phyloP scores from a whole-genome alignment of 192 early-diverging fungal species.

The Coemansia sp. region DNA sequence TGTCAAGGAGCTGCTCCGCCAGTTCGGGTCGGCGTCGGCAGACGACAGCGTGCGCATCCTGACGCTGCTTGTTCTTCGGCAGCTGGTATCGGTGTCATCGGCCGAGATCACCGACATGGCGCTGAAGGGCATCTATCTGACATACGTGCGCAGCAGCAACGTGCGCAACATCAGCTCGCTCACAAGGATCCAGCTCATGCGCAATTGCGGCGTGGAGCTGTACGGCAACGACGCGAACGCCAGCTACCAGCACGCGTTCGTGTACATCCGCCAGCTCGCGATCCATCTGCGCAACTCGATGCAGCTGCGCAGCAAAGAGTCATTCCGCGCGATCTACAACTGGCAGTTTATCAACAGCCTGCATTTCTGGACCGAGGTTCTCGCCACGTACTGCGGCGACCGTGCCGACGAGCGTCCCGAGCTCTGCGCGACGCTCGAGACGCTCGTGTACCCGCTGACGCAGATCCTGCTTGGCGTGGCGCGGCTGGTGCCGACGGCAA shows the following conservation, averaged over 20 bases:
- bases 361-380: conserved; percentile 83
- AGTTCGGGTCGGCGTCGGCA: conserved; percentile 55
- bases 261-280: conserved; percentile 90
- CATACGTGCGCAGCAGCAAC: conserved; percentile 74
- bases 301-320: conserved; percentile 78
- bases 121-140: conserved; percentile 79
- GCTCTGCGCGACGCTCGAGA: conserved; percentile 55
- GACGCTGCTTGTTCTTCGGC: conserved; percentile 79
- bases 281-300: conserved; percentile 89
- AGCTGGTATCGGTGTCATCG: conserved; percentile 58
- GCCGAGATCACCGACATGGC: conserved; percentile 61
- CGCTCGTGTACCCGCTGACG: conserved; percentile 86
- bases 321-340: conserved; percentile 88
- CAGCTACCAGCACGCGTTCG: conserved; percentile 92
- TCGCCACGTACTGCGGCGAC: conserved; percentile 67
- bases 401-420: conserved; percentile 51
- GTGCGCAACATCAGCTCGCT: conserved; percentile 78
- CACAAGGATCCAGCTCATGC: conserved; percentile 85
- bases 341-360: conserved; percentile 97
- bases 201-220: conserved; percentile 87
- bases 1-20: conserved; percentile 57
- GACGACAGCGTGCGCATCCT: conserved; percentile 74
- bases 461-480: conserved; percentile 73
- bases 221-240: conserved; percentile 71
- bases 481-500: conserved; percentile 83